phyloP scores from a whole-genome alignment of 441 rosid genomes.

The Jatropha multifida region DNA sequence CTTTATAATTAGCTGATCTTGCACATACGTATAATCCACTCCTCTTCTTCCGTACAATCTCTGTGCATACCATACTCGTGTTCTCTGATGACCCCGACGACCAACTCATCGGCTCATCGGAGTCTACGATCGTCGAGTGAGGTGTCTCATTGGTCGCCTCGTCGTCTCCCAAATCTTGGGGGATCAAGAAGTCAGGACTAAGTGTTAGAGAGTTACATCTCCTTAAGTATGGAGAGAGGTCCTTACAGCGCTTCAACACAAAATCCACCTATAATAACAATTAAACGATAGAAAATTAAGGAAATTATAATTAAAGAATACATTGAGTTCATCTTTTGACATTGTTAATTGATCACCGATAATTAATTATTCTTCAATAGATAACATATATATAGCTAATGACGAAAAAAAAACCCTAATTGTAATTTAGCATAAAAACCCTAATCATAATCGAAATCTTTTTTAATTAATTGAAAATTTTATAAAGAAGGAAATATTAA shows the following conservation, averaged over 20 bases:
- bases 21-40: conserved; percentile 60
- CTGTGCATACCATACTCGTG: conserved; percentile 39
- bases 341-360: not conserved
- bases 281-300: not conserved
- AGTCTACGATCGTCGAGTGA: conserved; percentile 67
- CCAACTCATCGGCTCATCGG: conserved; percentile 76
- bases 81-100: conserved; percentile 62
- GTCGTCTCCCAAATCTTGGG: conserved; percentile 73
- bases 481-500: not conserved
- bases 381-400: not conserved
- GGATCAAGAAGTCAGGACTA: conserved; percentile 83
- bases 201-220: conserved; percentile 68
- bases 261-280: conserved; percentile 63
- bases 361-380: not conserved
- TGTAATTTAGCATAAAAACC: not conserved
- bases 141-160: conserved; percentile 52
- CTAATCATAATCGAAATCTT: too few species aligned
- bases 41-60: conserved; percentile 82
- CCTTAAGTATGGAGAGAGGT: conserved; percentile 62
- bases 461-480: too few species aligned
- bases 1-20: conserved; percentile 53
- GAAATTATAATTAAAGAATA: too few species aligned
- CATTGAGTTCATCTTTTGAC: not conserved
- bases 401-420: not conserved
- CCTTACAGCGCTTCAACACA: conserved; percentile 70